These are phyloP conservation scores for Jimgerdemannia flammicorona DNA, from an alignment of 192 early-diverging fungal genomes.

Conservation along the genomic window DNA sequence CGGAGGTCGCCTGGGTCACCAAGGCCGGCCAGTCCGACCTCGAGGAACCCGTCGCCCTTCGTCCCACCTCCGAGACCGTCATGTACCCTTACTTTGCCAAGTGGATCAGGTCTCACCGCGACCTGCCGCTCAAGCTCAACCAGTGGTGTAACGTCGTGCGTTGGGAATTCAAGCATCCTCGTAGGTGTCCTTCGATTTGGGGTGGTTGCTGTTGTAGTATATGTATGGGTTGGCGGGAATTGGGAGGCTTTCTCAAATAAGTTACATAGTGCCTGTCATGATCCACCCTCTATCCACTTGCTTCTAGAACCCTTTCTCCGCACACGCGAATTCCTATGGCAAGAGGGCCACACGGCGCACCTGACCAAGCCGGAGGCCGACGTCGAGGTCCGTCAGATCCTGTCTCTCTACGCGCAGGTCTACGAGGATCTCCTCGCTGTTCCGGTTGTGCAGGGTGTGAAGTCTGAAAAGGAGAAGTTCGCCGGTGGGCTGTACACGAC, in stretches of 20 bases:
- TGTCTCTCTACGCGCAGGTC: slow-evolving; percentile 93
- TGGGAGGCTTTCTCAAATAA: neutral
- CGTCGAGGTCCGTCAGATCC: slow-evolving; percentile 81
- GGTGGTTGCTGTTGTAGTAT: no score
- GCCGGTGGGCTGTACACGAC: slow-evolving; percentile 97
- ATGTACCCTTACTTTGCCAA: slow-evolving; percentile 99
- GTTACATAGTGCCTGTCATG: neutral
- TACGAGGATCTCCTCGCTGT: slow-evolving; percentile 97
- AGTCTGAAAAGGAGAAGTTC: slow-evolving; percentile 99
- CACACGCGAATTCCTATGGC: slow-evolving; percentile 99
- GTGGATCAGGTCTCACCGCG: slow-evolving; percentile 97
- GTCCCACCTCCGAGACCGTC: slow-evolving; percentile 98
- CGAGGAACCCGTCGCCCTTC: slow-evolving; percentile 95
- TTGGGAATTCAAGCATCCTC: slow-evolving; percentile 99
- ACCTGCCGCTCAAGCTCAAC: slow-evolving; percentile 94
- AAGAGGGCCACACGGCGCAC: slow-evolving; percentile 98
- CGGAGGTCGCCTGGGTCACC: slow-evolving; percentile 99
- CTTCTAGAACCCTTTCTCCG: slow-evolving; percentile 88
- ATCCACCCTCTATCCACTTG: neutral
- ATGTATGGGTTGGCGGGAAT: no score
- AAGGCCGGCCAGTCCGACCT: slow-evolving; percentile 89
- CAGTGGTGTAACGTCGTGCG: slow-evolving; percentile 99
- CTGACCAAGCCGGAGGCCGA: slow-evolving; percentile 86
- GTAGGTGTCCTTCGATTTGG: slow-evolving; percentile 34
- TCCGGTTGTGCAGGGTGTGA: slow-evolving; percentile 93